These are phyloP conservation scores for Suhomyces kilbournensis DNA, from an alignment of 805 yeast species.

Conservation along the genomic window DNA sequence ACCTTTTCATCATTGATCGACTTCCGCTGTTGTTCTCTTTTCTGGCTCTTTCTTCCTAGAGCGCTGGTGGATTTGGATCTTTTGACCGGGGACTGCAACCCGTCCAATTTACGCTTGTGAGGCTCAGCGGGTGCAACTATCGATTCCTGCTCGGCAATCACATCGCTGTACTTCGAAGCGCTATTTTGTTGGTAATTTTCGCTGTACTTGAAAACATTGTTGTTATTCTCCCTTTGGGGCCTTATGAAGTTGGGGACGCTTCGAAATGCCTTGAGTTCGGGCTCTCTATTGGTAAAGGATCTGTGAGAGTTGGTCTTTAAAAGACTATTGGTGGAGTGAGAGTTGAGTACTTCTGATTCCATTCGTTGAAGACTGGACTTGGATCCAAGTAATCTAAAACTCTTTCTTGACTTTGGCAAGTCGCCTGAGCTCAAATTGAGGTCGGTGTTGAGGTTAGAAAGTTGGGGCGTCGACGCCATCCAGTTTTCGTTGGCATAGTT, in stretches of 20 bases:
- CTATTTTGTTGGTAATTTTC: not conserved
- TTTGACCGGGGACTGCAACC: conserved; percentile 10
- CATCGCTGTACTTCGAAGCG: not conserved
- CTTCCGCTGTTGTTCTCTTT: conserved; percentile 20
- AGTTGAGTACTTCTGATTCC: not conserved
- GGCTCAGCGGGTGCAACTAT: not conserved
- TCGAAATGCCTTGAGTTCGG: conserved; percentile 7
- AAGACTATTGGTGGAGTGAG: not conserved
- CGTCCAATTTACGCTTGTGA: not conserved
- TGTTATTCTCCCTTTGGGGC: not conserved
- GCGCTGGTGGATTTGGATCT: conserved; percentile 27
- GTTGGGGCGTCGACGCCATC: conserved; percentile 18
- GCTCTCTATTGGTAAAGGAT: conserved; percentile 3
- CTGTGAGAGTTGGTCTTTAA: not conserved
- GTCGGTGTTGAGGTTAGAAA: conserved; percentile 5
- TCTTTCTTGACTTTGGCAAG: not conserved
- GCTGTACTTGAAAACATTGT: not conserved
- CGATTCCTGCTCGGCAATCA: conserved; percentile 6
- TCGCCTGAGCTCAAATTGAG: not conserved
- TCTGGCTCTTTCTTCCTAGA: conserved; percentile 11
- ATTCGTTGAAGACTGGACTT: not conserved
- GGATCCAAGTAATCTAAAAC: conserved; percentile 1
- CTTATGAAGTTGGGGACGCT: conserved; percentile 13
- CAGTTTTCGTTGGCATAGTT: conserved; percentile 14
- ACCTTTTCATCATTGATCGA: conserved; percentile 28